Conservation (phyloP, 495 filamentous ascomycete species). For the Penicillium silybi region DNA sequence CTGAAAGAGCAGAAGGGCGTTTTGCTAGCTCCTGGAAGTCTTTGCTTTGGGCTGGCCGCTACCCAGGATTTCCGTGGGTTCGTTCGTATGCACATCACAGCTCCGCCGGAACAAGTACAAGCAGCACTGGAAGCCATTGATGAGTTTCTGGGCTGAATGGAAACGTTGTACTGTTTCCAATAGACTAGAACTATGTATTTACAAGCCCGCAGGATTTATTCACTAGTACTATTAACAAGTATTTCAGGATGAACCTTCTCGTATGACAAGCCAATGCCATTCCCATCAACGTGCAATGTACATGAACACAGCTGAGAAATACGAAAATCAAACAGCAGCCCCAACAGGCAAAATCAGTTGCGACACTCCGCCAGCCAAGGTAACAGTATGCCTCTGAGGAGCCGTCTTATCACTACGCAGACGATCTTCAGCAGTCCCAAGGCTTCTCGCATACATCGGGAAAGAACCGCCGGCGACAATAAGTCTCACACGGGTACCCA, state of each 20-base stretch:
- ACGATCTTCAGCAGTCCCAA: constrained; percentile 17
- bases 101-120: constrained; percentile 1
- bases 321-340: background rate
- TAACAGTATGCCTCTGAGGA: constrained; percentile 15
- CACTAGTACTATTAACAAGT: too few species aligned
- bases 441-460: constrained; percentile 18
- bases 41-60: constrained; percentile 7
- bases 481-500: constrained; percentile 11
- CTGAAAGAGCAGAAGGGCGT: constrained; percentile 8
- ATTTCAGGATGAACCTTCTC: too few species aligned
- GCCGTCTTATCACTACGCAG: constrained; percentile 7
- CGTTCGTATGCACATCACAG: constrained; percentile 13
- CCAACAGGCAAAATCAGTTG: constrained; percentile 9
- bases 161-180: background rate
- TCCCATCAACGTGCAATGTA: too few species aligned
- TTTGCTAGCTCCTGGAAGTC: constrained; percentile 12
- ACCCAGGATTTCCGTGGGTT: constrained; percentile 10
- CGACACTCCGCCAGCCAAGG: constrained; percentile 14
- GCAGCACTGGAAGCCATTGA: constrained; percentile 2
- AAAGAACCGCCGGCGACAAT: constrained; percentile 17
- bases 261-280: too few species aligned
- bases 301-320: background rate
- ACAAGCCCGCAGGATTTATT: too few species aligned
- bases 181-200: background rate
- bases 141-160: background rate